Base-by-base conservation (phyloP, 306 rosid genomes). In the Acacia confusa region DNA sequence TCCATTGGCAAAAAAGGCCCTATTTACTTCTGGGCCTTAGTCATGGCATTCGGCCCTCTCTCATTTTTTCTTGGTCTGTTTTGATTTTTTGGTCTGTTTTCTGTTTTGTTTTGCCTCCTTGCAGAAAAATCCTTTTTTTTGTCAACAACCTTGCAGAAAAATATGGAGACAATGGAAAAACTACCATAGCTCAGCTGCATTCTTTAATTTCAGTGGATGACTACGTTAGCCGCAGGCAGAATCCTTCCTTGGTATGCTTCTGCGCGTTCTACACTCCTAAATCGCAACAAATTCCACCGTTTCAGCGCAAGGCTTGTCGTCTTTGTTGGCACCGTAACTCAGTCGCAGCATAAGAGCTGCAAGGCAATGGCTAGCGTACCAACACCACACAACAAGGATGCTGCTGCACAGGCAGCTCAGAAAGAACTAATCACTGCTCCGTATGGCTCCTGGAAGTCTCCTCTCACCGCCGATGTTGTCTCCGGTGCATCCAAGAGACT, bases 391-490 rank as follows among this genome's bases (percentile, higher is more conserved):
- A 57, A 14, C 69, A 72, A 53, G 44, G 83, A 48, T 20, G 65
- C 6, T 5, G 6, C 78, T n/a, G 79, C 78, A 53, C 64, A 9
- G 14, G 50, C 83, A 20, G 10, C 83, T 27, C 71, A 84, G 66
- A 88, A 78, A 75, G 80, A 76, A 15, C 85, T 40, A 86, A 57
- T 79, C 57, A 36, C 87, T 10, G 90, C 96, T 40, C 97, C 98
- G 1, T 95, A 89, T 69, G 99, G 99, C 38, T 88, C 99, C 6
- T 93, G 99, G 99, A 92, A 88, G 72, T 95, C 99, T 24, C 94
- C 97, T 9, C 87, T 95, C 88, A 88, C 97, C 43, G 86, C 98
- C 58, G 98, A 93, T 24, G 92, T 87, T 52, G 98, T 95, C 78
- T 91, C 97, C 60, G 99, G 97, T 36, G 84, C 99, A 22, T 85